A percentile compares a stretch with the other conserved stretches of the same genome.
phyloP scores from a whole-genome alignment of 225 moss, liverwort and hornwort genomes.

The Antitrichia curtipendula region DNA sequence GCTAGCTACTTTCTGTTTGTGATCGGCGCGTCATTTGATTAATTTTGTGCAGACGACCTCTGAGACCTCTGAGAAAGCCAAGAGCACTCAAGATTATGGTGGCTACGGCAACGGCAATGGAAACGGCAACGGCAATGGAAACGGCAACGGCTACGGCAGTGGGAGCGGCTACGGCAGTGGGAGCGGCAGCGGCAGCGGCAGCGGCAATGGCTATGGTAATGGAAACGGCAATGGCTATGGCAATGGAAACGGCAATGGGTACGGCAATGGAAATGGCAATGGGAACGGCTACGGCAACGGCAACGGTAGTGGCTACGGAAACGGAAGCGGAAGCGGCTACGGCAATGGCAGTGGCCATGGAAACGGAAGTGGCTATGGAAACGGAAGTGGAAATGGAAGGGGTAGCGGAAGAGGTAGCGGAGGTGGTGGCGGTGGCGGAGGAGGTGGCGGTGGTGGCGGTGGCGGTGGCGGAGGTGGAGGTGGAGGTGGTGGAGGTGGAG shows the following conservation, averaged over 20 bases:
- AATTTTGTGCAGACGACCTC: neutral
- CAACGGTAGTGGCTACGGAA: neutral
- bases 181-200: neutral
- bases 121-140: neutral
- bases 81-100: neutral
- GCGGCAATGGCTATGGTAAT: neutral
- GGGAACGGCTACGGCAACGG: neutral
- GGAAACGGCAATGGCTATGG: neutral
- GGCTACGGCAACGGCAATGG: neutral
- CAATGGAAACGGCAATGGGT: neutral
- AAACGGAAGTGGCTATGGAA: neutral
- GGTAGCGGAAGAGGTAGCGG: neutral
- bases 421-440: accelerated
- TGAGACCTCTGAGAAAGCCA: neutral
- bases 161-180: accelerated
- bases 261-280: accelerated
- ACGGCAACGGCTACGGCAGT: neutral
- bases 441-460: accelerated
- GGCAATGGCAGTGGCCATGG: accelerated
- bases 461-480: accelerated
- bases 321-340: accelerated
- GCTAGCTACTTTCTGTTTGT: neutral
- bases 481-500: accelerated
- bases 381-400: accelerated
- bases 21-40: too few species aligned